These are phyloP conservation scores for Colletotrichum cereale DNA, from an alignment of 2,329 filamentous ascomycete genomes.

Conservation along the genomic window DNA sequence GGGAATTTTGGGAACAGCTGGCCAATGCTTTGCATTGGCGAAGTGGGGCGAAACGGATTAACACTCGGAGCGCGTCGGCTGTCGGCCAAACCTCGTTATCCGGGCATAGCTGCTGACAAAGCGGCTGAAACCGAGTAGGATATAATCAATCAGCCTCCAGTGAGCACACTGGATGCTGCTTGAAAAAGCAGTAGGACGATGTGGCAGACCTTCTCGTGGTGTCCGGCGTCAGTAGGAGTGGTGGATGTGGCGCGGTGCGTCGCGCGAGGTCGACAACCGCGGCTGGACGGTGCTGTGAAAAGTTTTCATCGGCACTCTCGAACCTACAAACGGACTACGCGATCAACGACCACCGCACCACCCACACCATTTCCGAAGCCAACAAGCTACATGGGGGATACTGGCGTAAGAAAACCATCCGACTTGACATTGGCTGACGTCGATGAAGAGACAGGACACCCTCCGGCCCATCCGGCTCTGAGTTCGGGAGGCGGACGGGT, in stretches of 20 bases:
- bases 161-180: too few relatives aligned
- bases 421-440: too few relatives aligned
- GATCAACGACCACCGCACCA: neutral
- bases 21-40: constrained; percentile 26
- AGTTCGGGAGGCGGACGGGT: constrained; percentile 2
- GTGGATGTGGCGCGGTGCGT: too few relatives aligned
- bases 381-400: constrained; percentile 10
- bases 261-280: constrained; percentile 5
- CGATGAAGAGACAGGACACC: constrained; percentile 17
- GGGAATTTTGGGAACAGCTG: neutral
- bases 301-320: neutral
- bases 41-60: constrained; percentile 24
- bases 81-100: too few relatives aligned
- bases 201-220: too few relatives aligned
- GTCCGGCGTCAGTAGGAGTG: too few relatives aligned
- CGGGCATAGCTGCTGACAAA: too few relatives aligned
- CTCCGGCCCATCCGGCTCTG: constrained; percentile 8
- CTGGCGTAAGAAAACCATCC: neutral
- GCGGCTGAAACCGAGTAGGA: too few relatives aligned
- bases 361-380: neutral
- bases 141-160: too few relatives aligned
- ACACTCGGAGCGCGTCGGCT: constrained; percentile 12
- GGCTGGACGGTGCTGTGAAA: constrained; percentile 10
- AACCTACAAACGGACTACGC: constrained; percentile 16
- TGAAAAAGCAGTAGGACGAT: too few relatives aligned